Percentiles rank a stretch among this genome's conserved stretches.
phyloP scores from a whole-genome alignment of 2,329 filamentous ascomycete genomes.

The Xylariaceae sp. region DNA sequence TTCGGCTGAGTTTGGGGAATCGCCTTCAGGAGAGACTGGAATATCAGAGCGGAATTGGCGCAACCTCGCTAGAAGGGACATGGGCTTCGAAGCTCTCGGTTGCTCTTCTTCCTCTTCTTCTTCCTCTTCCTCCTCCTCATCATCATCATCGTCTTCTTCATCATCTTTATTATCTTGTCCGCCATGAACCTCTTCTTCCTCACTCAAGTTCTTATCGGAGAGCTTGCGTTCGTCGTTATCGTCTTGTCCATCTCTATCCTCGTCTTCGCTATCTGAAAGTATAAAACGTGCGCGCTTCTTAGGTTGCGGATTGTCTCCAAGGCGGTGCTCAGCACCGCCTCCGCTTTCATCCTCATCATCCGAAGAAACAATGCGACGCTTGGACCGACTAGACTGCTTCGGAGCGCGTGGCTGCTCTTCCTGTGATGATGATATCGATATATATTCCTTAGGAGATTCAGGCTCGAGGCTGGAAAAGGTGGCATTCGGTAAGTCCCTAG shows the following conservation, averaged over 20 bases:
- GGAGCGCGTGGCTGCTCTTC: conserved; percentile 24
- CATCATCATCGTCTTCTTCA: conserved; percentile 7
- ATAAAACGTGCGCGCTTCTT: conserved; percentile 24
- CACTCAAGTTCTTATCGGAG: not conserved
- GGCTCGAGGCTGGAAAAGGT: conserved; percentile 32
- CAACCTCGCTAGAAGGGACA: conserved; percentile 18
- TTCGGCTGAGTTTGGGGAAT: conserved; percentile 8
- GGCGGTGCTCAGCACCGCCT: not conserved
- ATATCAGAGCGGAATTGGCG: conserved; percentile 29
- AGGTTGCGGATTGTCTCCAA: not conserved
- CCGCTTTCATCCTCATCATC: conserved; percentile 30
- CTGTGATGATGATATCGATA: conserved; percentile 18
- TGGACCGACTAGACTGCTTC: conserved; percentile 14
- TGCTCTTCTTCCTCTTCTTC: conserved; percentile 14
- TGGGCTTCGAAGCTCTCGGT: conserved; percentile 3
- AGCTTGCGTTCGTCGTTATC: not conserved
- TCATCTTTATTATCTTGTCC: conserved; percentile 19
- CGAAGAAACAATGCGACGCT: conserved; percentile 36
- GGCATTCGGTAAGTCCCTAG: conserved; percentile 14
- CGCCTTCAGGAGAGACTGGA: conserved; percentile 17
- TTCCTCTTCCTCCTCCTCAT: conserved; percentile 9
- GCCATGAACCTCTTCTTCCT: conserved; percentile 15
- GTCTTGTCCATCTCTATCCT: conserved; percentile 20
- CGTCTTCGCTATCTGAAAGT: conserved; percentile 26
- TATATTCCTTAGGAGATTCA: conserved; percentile 24